Conservation (phyloP, 345 rosid species). For the Hypericum perforatum region DNA sequence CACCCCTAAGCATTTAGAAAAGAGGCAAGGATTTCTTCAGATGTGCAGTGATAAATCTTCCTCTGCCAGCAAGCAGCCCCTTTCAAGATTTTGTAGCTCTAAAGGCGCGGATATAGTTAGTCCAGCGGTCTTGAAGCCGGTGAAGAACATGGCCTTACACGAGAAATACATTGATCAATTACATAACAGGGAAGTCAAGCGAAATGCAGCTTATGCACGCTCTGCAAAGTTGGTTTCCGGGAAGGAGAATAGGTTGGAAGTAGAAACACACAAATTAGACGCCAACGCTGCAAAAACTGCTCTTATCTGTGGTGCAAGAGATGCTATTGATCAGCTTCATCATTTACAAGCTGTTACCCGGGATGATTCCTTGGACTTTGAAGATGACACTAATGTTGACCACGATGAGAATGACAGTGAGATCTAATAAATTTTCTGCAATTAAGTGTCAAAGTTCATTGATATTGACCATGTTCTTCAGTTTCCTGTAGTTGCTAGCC, state of each 20-base stretch:
- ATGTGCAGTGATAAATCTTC: constrained; percentile 28
- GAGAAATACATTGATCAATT: constrained; percentile 72
- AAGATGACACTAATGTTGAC: constrained; percentile 20
- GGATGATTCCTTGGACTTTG: constrained; percentile 28
- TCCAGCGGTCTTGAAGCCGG: constrained; percentile 57
- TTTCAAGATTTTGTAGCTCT: constrained; percentile 30
- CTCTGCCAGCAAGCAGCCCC: constrained; percentile 26
- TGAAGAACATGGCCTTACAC: constrained; percentile 59
- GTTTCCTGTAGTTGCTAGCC: no score
- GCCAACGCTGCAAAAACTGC: constrained; percentile 48
- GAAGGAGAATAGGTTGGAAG: constrained; percentile 34
- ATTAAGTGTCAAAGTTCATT: no score
- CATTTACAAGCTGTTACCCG: constrained; percentile 21
- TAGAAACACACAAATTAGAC: constrained; percentile 22
- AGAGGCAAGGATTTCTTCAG: constrained; percentile 31
- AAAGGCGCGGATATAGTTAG: constrained; percentile 26
- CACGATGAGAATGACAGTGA: constrained; percentile 26
- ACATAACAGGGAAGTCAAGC: constrained; percentile 67
- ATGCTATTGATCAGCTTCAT: constrained; percentile 53
- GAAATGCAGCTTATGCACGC: constrained; percentile 35
- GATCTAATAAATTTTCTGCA: neutral
- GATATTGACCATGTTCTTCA: no score
- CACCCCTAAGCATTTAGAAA: constrained; percentile 32
- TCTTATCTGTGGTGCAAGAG: constrained; percentile 39
- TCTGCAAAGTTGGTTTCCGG: constrained; percentile 13